Base-by-base conservation (phyloP, 371 early-diverging fungal genomes). In the Mucor ambiguus region DNA sequence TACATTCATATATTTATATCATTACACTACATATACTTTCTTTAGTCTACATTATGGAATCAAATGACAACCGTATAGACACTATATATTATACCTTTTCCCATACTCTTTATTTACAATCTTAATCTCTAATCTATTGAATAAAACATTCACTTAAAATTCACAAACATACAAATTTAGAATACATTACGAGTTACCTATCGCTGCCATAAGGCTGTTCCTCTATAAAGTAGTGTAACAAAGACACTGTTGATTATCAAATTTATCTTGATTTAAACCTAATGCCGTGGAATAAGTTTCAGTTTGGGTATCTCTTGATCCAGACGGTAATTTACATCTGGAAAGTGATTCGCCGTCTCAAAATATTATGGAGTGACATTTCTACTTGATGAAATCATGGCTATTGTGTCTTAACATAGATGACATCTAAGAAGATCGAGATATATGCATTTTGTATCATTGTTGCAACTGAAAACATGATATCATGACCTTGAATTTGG, bases 31-130 rank as follows among this genome's bases (percentile, higher is more conserved):
- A 41, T 41, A 41, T 41, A 41, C 41, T 41, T 41, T 41, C 41
- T 41, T 41, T 41, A 41, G 41, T 41, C 41, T 41, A 41, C 18
- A 41, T 18, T 5, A 41, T 20, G 12, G 10, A 18, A 32, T 29
- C 30, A 28, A 60, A 44, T 29, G 28, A 61, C 43, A 62, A n/a
- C 3, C 38, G 35, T 16, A 14, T 24, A 59, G 14, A n/a, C 30
- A 7, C 20, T 56, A 55, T 30, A 30, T 30, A 33, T 56, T 56
- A 56, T 56, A 56, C 59, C 59, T 26, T 59, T 41, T 38, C 41
- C 41, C 49, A 49, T 49, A 49, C 49, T 49, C 49, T 28, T 11
- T 49, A 48, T 48, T 9, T 24, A 48, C 12, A 20, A n/a, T 48
- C 48, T 48, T 48, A 41, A 41, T 41, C 41, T 18, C 4, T 41